phyloP scores from a whole-genome alignment of 31 red algal genomes.

The Porphyra umbilicalis region DNA sequence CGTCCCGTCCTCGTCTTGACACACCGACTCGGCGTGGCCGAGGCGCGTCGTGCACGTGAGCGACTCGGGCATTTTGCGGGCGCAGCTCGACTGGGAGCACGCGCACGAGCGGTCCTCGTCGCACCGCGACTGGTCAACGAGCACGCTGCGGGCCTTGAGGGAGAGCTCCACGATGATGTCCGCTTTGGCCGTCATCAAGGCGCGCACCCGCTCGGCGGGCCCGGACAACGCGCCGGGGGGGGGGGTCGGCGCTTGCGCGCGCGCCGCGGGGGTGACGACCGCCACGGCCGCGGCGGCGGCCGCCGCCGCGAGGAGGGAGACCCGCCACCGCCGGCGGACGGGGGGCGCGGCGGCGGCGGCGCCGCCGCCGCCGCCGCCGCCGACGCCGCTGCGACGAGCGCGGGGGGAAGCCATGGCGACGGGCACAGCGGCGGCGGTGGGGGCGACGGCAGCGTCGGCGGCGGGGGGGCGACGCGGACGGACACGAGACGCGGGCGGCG shows the following conservation, averaged over 20 bases:
- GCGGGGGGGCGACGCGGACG: too few species aligned
- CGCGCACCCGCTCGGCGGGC: neutral
- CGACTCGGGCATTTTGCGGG: neutral
- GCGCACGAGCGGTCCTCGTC: neutral
- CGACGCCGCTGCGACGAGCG: too few species aligned
- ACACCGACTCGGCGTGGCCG: neutral
- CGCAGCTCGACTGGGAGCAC: neutral
- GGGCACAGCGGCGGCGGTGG: neutral
- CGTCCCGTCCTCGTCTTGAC: neutral
- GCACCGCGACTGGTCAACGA: neutral
- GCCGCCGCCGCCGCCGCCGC: too few species aligned
- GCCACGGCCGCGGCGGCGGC: neutral
- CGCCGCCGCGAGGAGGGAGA: too few species aligned
- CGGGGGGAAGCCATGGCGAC: too few species aligned
- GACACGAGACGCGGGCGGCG: too few species aligned
- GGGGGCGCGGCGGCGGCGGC: too few species aligned
- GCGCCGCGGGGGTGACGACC: neutral
- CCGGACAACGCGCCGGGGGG: neutral
- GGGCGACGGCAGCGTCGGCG: neutral
- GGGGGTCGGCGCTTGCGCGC: neutral
- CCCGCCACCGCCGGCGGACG: neutral
- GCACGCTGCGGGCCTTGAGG: neutral
- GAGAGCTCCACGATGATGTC: neutral
- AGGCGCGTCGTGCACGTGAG: neutral
- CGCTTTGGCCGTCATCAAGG: neutral